Base-by-base conservation (phyloP, 2,329 filamentous ascomycete species). In the Eutypella sp. region DNA sequence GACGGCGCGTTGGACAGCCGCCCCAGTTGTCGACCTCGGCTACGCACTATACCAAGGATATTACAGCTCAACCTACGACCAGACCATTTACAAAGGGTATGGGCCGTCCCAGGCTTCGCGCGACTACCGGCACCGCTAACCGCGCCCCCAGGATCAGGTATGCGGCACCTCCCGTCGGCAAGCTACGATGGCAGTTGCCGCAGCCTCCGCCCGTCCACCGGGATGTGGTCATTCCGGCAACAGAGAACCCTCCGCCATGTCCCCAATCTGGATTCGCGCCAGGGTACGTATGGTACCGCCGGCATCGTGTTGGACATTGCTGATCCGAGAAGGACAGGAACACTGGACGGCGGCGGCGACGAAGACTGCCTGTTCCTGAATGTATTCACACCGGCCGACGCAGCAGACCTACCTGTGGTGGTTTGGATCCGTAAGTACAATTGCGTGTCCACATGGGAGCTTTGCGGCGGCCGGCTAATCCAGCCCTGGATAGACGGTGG, bases 401-500 rank as follows among this genome's bases (percentile, higher is more conserved):
- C 22, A 13, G 5, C 37, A 3, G 16, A 24, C 4, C 43, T 46
- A 13, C 44, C 44, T 15, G 38, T 46, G 8, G 38, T 46, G 10
- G 33, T 46, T 5, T 46, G 44, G 44, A 46, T 46, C 31, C 44
- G 42, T 31, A 39, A 39, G 11, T 51, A n/a, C n/a, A n/a, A n/a
- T n/a, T n/a, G n/a, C n/a, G n/a, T n/a, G n/a, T n/a, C n/a, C n/a
- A n/a, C n/a, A n/a, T n/a, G n/a, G n/a, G n/a, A n/a, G n/a, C n/a
- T n/a, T n/a, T 16, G 25, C 10, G 40, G 13, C 29, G 15, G 40
- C 9, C 40, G 48, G 40, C 51, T 56, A 37, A 58, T 33, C 5
- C 8, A n/a, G n/a, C 16, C 42, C n/a, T 11, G 16, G 13, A 13
- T 41, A 63, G 60, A 75, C 51, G 74, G 74, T 13, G 73, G 74